phyloP scores from a whole-genome alignment of 495 filamentous ascomycete species.

The Articulospora tetracladia region DNA sequence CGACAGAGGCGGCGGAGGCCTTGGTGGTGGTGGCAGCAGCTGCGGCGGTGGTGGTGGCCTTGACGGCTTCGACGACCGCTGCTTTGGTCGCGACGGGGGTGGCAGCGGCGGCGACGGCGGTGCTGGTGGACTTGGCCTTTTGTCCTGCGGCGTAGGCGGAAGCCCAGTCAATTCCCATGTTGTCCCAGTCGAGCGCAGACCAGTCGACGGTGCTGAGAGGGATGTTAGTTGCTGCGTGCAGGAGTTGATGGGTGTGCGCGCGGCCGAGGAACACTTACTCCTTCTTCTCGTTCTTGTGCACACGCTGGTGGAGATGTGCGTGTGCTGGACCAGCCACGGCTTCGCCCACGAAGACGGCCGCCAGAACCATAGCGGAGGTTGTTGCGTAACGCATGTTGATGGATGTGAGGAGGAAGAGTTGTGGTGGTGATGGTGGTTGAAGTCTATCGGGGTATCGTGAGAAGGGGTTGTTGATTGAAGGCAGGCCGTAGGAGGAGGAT shows the following conservation, averaged over 20 bases:
- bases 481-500: no score
- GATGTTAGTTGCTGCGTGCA: neutral
- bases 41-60: neutral
- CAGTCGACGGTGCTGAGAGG: constrained; percentile 14
- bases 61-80: neutral
- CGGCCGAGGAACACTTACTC: constrained; percentile 16
- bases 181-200: constrained; percentile 19
- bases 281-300: constrained; percentile 21
- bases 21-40: neutral
- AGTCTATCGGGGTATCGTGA: neutral
- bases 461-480: neutral
- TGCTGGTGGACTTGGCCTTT: neutral
- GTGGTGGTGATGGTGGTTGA: neutral
- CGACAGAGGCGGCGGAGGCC: neutral
- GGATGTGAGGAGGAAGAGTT: neutral
- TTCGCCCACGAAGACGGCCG: constrained; percentile 22
- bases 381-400: constrained; percentile 22
- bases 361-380: constrained; percentile 20
- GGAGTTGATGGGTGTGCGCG: neutral
- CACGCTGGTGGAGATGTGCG: constrained; percentile 17
- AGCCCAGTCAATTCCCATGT: constrained; percentile 24
- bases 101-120: neutral
- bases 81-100: neutral
- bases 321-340: constrained; percentile 26
- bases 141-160: constrained; percentile 21